Conservation (phyloP, 257 asterid genomes). For the Echites panduratus region DNA sequence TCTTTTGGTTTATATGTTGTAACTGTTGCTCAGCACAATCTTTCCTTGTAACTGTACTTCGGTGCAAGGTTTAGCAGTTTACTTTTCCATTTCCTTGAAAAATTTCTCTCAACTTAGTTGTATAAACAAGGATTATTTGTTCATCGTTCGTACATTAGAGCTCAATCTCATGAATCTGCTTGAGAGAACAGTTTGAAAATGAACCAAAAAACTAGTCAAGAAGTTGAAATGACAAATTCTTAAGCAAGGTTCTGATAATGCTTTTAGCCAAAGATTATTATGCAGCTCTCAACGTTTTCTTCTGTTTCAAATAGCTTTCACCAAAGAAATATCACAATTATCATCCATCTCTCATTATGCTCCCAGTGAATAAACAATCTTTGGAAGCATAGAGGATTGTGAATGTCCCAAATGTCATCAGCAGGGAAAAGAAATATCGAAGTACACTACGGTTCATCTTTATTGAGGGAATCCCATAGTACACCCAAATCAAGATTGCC, state of each 20-base stretch:
- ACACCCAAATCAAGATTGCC: conserved; percentile 85
- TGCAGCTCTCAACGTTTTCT: not conserved
- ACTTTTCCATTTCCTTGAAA: not conserved
- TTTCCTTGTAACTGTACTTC: not conserved
- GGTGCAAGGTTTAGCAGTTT: not conserved
- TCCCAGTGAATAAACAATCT: not conserved
- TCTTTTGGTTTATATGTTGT: not conserved
- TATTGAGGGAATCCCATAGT: conserved; percentile 59
- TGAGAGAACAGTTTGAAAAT: not conserved
- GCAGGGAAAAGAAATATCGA: not conserved
- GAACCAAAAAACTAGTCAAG: no score
- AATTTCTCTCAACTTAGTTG: not conserved
- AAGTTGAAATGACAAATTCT: no score
- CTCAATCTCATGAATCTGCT: not conserved
- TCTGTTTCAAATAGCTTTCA: no score
- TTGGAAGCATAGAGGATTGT: not conserved
- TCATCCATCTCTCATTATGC: not conserved
- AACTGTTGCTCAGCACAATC: not conserved
- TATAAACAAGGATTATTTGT: not conserved
- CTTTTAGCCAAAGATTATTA: not conserved
- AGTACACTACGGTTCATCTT: conserved; percentile 5
- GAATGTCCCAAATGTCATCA: not conserved
- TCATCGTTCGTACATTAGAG: not conserved
- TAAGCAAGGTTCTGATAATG: not conserved
- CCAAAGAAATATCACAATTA: not conserved